Conservation (phyloP, 2,329 filamentous ascomycete genomes). For the Epichloe uncinata region DNA sequence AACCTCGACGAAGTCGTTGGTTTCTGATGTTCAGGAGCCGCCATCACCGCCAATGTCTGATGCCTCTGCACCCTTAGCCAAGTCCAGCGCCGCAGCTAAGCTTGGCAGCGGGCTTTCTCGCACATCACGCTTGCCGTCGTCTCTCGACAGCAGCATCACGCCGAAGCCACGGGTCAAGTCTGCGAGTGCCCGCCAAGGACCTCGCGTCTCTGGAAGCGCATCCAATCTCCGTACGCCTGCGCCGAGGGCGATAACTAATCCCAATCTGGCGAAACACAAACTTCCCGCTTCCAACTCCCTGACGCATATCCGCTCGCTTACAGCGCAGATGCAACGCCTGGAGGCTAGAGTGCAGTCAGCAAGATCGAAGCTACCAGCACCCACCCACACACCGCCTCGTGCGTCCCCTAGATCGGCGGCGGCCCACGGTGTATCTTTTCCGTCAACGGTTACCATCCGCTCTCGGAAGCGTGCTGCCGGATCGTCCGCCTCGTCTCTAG, state of each 20-base stretch:
- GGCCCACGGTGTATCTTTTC: conserved; percentile 13
- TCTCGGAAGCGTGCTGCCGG: conserved; percentile 55
- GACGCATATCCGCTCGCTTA: conserved; percentile 83
- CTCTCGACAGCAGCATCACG: conserved; percentile 38
- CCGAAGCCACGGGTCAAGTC: conserved; percentile 44
- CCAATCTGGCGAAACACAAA: conserved; percentile 36
- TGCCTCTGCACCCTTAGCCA: conserved; percentile 49
- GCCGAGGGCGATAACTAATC: conserved; percentile 35
- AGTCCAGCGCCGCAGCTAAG: conserved; percentile 31
- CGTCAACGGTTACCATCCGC: conserved; percentile 49
- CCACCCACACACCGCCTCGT: conserved; percentile 62
- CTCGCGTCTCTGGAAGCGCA: conserved; percentile 34
- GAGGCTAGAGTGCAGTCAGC: conserved; percentile 87
- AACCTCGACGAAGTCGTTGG: conserved; percentile 40
- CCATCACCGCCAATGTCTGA: conserved; percentile 93
- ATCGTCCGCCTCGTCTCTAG: conserved; percentile 35
- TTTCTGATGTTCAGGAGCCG: conserved; percentile 62
- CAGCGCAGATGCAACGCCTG: conserved; percentile 92
- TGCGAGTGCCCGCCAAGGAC: conserved; percentile 14
- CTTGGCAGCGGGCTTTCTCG: conserved; percentile 18
- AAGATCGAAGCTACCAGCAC: conserved; percentile 80
- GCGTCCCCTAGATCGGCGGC: conserved; percentile 51
- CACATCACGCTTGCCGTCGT: conserved; percentile 42
- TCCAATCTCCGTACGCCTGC: conserved; percentile 31
- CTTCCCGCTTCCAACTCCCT: conserved; percentile 56